Base-by-base conservation (phyloP, 805 yeast species). In the Suhomyces xylopsoci region DNA sequence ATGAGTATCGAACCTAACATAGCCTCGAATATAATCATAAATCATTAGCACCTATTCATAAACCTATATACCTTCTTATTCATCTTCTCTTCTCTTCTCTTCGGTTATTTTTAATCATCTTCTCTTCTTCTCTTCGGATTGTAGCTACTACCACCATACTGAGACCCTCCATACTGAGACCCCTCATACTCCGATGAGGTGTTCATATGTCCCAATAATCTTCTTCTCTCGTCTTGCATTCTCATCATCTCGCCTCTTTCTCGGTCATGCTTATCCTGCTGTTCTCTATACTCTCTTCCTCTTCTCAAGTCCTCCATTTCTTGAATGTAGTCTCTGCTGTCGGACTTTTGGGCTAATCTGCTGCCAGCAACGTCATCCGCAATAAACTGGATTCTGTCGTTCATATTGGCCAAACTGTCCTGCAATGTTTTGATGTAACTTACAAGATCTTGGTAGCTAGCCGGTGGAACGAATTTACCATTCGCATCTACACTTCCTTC, bases 391-490 rank as follows among this genome's bases (percentile, higher is more conserved):
- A 71, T 50, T 30, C 75, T 48, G 15, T 62, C 51, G 51, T 66
- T 69, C 60, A 72, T 63, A 32, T 54, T 58, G 40, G 45, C 53
- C 48, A 71, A 53, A 41, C 57, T 64, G 9, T 63, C 65, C 51
- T 71, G 73, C n/a, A 73, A 56, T 1, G 61, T 51, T 19, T 65
- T 67, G 3, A 76, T 68, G 52, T 71, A 71, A 5, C 59, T 55
- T n/a, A 69, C 68, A 44, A 73, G 60, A 45, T 71, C 73, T 40
- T 69, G 71, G 56, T 72, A 73, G 49, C 62, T 64, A 3, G 64
- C 62, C 50, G 65, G 53, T 2, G 67, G 60, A 14, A 71, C 70
- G 51, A 36, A 66, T 17, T 58, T 60, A 55, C 12, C 26, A 41
- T 22, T 41, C 1, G 45, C 15, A 25, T 38, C 20, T 3, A 36